phyloP scores from a whole-genome alignment of 2,329 filamentous ascomycete genomes.

The Xylariaceae sp. region DNA sequence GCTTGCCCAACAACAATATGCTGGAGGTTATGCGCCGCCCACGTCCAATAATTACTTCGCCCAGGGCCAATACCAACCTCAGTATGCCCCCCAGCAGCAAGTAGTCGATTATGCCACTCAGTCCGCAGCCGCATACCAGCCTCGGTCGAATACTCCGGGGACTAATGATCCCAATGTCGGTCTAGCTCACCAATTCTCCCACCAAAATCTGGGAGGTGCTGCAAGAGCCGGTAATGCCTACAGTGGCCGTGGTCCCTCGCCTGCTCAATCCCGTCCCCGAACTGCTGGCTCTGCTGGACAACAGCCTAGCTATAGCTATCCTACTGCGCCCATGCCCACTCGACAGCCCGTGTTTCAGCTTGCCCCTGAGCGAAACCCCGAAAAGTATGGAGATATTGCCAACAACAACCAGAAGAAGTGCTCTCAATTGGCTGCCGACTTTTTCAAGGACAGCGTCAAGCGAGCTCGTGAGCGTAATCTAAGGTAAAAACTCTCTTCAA shows the following conservation, averaged over 20 bases:
- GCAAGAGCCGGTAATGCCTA: constrained; percentile 72
- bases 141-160: constrained; percentile 63
- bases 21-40: constrained; percentile 53
- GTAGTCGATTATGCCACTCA: constrained; percentile 41
- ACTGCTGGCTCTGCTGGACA: constrained; percentile 77
- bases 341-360: constrained; percentile 74
- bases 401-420: constrained; percentile 76
- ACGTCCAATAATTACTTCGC: constrained; percentile 65
- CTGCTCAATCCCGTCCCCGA: constrained; percentile 74
- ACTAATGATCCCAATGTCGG: constrained; percentile 87
- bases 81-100: constrained; percentile 42
- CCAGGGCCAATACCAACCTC: constrained; percentile 62
- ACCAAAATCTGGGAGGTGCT: constrained; percentile 85
- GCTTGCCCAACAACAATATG: constrained; percentile 52
- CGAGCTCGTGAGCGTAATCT: constrained; percentile 93
- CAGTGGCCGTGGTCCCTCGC: constrained; percentile 69
- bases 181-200: constrained; percentile 93
- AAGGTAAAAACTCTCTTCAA: constrained; percentile 61
- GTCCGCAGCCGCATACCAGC: constrained; percentile 51
- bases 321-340: constrained; percentile 71
- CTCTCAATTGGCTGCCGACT: constrained; percentile 77
- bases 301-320: constrained; percentile 66
- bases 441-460: constrained; percentile 99
- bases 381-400: constrained; percentile 71
- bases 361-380: constrained; percentile 85